phyloP scores from a whole-genome alignment of 2,329 filamentous ascomycete genomes.

The Fusarium domesticum region DNA sequence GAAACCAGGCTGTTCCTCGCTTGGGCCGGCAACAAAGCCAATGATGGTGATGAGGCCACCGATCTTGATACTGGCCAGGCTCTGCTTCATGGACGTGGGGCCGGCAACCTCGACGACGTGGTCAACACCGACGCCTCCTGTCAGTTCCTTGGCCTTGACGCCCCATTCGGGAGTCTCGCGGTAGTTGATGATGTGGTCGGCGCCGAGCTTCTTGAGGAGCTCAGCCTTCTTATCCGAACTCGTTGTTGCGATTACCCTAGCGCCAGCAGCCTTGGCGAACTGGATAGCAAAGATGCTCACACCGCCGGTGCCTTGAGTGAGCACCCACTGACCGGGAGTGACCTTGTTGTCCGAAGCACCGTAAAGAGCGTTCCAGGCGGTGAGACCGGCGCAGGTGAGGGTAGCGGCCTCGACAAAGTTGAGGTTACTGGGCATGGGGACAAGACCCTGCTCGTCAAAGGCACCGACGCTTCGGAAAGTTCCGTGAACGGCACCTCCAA shows the following conservation, averaged over 20 bases:
- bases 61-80: constrained; percentile 43
- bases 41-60: constrained; percentile 45
- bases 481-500: constrained; percentile 68
- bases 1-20: constrained; percentile 32
- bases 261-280: constrained; percentile 50
- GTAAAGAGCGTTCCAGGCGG: constrained; percentile 64
- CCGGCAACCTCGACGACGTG: constrained; percentile 50
- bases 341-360: constrained; percentile 48
- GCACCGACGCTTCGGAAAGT: constrained; percentile 64
- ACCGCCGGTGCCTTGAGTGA: constrained; percentile 70
- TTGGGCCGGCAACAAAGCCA: constrained; percentile 35
- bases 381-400: constrained; percentile 59
- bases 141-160: constrained; percentile 41
- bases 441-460: constrained; percentile 66
- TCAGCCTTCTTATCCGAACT: constrained; percentile 44
- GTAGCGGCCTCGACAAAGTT: constrained; percentile 53
- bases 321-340: constrained; percentile 55
- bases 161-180: constrained; percentile 46
- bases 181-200: constrained; percentile 52
- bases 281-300: constrained; percentile 65
- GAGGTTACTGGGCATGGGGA: constrained; percentile 57
- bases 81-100: constrained; percentile 42
- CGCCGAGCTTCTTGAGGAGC: constrained; percentile 45
- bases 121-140: constrained; percentile 45
- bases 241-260: constrained; percentile 49